Evolutionary conservation across 192 early-diverging fungal genomes (phyloP).

Genomic region (Spizellomyces punctatus): DNA sequence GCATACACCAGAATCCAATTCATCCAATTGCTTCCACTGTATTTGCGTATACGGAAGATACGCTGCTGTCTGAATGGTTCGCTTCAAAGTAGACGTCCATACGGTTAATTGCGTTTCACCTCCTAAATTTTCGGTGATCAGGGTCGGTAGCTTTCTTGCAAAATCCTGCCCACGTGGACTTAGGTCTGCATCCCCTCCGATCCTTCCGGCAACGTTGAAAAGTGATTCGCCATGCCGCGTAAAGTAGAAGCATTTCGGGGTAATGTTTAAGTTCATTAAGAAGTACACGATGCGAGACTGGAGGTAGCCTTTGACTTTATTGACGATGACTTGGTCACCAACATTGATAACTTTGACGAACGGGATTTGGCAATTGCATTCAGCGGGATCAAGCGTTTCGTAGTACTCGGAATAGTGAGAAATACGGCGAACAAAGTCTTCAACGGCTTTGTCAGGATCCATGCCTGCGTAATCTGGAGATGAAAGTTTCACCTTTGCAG

Average conservation of each 20-base stretch:
- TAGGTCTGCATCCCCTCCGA: conserved; percentile 94
- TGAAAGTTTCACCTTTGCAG: conserved; percentile 75
- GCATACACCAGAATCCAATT: conserved; percentile 95
- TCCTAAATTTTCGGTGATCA: conserved; percentile 76
- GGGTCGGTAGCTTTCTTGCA: conserved; percentile 77
- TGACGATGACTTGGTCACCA: conserved; percentile 83
- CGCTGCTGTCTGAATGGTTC: conserved; percentile 89
- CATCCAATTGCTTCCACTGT: conserved; percentile 97
- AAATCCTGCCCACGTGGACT: conserved; percentile 86
- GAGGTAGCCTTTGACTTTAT: conserved; percentile 93
- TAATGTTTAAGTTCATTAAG: conserved; percentile 98
- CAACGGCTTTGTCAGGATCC: conserved; percentile 85
- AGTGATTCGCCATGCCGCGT: conserved; percentile 81
- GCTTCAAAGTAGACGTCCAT: conserved; percentile 95
- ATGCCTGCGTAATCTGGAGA: conserved; percentile 89
- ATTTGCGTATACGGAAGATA: conserved; percentile 84
- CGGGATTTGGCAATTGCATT: conserved; percentile 59
- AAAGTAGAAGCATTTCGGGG: conserved; percentile 91
- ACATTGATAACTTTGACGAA: conserved; percentile 97
- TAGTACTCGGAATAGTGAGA: conserved; percentile 90
- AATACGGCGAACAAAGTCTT: conserved; percentile 91
- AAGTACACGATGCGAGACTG: conserved; percentile 98
- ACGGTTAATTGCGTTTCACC: conserved; percentile 57
- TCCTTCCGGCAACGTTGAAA: conserved; percentile 88
- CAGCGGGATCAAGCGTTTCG: conserved; percentile 73